A percentile compares a stretch with the other conserved stretches of the same genome.
These are phyloP conservation scores for Eleusine indica DNA, from an alignment of 176 grass and related monocot genomes.

Conservation along the genomic window DNA sequence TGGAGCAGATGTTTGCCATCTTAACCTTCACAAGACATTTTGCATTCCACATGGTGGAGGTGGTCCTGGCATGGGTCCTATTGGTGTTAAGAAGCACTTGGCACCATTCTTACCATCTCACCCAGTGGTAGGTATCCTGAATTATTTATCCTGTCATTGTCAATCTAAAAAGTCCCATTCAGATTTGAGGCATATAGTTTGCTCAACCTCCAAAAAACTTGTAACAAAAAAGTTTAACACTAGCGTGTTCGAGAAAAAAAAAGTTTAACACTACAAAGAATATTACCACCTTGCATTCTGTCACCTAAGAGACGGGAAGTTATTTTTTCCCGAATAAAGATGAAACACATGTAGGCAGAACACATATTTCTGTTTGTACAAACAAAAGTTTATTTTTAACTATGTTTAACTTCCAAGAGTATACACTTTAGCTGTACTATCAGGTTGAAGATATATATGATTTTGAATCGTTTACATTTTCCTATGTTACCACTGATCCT, in stretches of 20 bases:
- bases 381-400: background rate
- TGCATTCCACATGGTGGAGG: slow-evolving; percentile 99
- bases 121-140: slow-evolving; percentile 77
- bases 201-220: background rate
- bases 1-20: slow-evolving; percentile 97
- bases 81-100: slow-evolving; percentile 98
- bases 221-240: slow-evolving; percentile 16
- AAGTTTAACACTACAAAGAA: slow-evolving; percentile 2
- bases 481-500: background rate
- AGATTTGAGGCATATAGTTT: background rate
- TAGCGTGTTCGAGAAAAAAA: background rate
- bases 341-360: background rate
- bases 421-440: background rate
- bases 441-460: background rate
- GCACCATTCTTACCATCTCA: slow-evolving; percentile 99
- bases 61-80: slow-evolving; percentile 99
- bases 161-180: slow-evolving; percentile 22
- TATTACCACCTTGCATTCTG: background rate
- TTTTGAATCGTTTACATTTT: background rate
- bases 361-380: background rate
- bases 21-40: slow-evolving; percentile 99
- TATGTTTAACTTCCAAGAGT: background rate
- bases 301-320: background rate
- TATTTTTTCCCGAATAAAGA: background rate
- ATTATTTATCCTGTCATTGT: slow-evolving; percentile 21